A percentile compares a stretch with the other conserved stretches of the same genome.
Evolutionary conservation across 495 filamentous ascomycete species (phyloP).

Genomic region (Tuber borchii): DNA sequence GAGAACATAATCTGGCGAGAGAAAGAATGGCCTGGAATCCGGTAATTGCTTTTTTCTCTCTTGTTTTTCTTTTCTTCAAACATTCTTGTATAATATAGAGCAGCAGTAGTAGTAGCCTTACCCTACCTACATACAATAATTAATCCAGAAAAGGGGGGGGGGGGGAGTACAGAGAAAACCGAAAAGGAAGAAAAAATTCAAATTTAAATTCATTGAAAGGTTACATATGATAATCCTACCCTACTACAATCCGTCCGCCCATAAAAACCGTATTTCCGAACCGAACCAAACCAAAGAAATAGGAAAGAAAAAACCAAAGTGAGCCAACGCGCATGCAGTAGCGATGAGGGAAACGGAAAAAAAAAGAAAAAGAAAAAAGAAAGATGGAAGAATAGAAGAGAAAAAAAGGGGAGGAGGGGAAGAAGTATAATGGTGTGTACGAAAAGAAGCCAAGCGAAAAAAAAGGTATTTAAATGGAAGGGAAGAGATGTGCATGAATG

Average conservation of each 20-base stretch:
- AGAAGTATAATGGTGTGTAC: neutral
- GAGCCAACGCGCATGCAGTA: neutral
- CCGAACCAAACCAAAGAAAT: neutral
- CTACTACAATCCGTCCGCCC: neutral
- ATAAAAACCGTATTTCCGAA: neutral
- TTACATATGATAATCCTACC: neutral
- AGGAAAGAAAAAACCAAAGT: neutral
- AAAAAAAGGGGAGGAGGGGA: neutral
- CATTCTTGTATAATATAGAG: neutral
- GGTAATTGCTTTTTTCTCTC: neutral
- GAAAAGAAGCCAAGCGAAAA: neutral
- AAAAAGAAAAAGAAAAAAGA: neutral
- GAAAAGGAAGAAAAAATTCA: neutral
- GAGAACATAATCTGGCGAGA: neutral
- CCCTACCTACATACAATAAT: neutral
- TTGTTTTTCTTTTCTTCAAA: neutral
- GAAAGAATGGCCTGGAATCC: neutral
- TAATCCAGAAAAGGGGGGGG: neutral
- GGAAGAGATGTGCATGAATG: neutral
- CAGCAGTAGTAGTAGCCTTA: neutral
- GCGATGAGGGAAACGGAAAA: neutral
- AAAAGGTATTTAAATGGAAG: no score
- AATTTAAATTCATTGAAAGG: neutral
- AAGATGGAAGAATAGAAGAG: no score
- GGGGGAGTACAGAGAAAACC: neutral